Evolutionary conservation across 2,329 filamentous ascomycete species (phyloP), one percentile per base, ranked within the genome.

Genomic region (Leptographium radiaticola): DNA sequence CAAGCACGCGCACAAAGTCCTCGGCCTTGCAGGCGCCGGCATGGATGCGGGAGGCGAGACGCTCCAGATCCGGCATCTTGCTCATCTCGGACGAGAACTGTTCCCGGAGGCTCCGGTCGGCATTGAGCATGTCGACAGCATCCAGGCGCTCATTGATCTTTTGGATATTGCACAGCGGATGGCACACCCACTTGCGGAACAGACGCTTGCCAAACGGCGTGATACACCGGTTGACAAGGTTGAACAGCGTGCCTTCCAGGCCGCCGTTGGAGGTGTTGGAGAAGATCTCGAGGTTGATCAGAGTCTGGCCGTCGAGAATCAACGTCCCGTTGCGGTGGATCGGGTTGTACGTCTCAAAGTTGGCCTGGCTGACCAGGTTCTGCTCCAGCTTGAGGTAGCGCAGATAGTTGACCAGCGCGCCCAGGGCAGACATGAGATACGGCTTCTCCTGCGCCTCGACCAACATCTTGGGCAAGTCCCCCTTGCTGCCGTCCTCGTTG

Each of bases 281-380:
- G 61, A 98, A 98, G 6, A 98, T 80, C 66, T 98, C 93, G n/a
- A 98, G 81, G 63, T 98, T 98, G 73, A 95, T 94, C 61, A 98
- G 75, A 25, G 90, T 97, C 66, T 98, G 93, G 0, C 93, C 93
- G 62, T 98, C 93, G 1, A 98, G 77, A 11, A 98, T 86, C 46
- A 98, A 73, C 34, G 88, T 97, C 13, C 89, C 89, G 65, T 96
- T 95, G 63, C 86, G 86, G 54, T 81, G 80, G 51, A 98, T 97
- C 0, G 93, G 93, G 64, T 86, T 89, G 67, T 98, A 98, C 76
- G 83, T 85, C 52, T 83, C 80, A 64, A 98, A 96, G 65, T 94
- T 95, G 58, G 87, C 86, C 60, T 96, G 86, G 0, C 89, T 94
- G 44, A 98, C 75, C 8, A 97, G 73, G 54, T 87, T 88, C 18